Conservation (phyloP, 495 filamentous ascomycete genomes). For the Chaetomium tenue region DNA sequence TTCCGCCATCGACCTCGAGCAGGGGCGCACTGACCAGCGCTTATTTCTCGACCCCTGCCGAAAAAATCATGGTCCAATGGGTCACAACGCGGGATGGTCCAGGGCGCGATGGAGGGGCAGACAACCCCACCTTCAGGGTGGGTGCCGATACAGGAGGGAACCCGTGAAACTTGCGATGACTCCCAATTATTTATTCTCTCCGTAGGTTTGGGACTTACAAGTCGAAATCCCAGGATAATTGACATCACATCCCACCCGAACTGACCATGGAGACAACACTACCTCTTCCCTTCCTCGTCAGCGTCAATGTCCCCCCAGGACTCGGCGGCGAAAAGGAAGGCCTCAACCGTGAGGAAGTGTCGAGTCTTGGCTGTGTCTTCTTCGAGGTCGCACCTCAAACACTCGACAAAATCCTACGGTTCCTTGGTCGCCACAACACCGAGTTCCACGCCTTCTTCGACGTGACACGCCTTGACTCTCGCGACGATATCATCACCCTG, state of each 20-base stretch:
- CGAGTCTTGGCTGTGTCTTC: conserved; percentile 75
- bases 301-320: conserved; percentile 55
- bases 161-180: conserved; percentile 18
- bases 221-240: conserved; percentile 1
- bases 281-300: conserved; percentile 57
- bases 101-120: conserved; percentile 20
- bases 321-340: conserved; percentile 51
- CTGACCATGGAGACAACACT: conserved; percentile 54
- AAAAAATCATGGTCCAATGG: conserved; percentile 5
- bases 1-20: conserved; percentile 14
- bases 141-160: conserved; percentile 23
- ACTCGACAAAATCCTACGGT: conserved; percentile 59
- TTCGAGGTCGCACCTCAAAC: conserved; percentile 59
- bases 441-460: conserved; percentile 72
- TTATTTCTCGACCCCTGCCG: conserved; percentile 23
- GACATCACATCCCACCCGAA: background rate
- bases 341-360: conserved; percentile 65
- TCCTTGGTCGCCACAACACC: conserved; percentile 66
- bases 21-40: conserved; percentile 34
- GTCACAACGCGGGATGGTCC: background rate
- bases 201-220: conserved; percentile 6
- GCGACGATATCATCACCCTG: conserved; percentile 71
- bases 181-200: conserved; percentile 15
- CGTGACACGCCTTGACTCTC: conserved; percentile 63
- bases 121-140: conserved; percentile 15